These are phyloP conservation scores for Calocybe cyanea DNA, from an alignment of 768 basidiomycete species.

Conservation along the genomic window DNA sequence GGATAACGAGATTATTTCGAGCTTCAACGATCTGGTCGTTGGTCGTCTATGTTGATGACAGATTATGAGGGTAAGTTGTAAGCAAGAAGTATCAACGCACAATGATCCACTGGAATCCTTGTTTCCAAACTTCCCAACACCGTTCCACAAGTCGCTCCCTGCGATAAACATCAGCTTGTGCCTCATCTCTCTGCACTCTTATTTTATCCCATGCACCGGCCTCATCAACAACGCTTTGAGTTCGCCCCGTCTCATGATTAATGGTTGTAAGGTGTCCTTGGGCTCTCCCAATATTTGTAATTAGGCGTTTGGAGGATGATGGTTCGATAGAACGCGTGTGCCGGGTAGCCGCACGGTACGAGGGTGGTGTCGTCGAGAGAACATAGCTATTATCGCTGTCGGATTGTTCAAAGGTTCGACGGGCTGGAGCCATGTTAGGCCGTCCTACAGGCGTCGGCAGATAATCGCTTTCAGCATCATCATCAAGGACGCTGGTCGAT, in stretches of 20 bases:
- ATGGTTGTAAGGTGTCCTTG: slow-evolving; percentile 1
- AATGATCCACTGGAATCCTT: slow-evolving; percentile 66
- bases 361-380: slow-evolving; percentile 42
- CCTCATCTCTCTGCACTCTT: slow-evolving; percentile 64
- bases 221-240: slow-evolving; percentile 54
- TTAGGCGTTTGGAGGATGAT: slow-evolving; percentile 18
- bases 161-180: slow-evolving; percentile 67
- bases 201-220: slow-evolving; percentile 80
- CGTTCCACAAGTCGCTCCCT: slow-evolving; percentile 60
- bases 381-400: slow-evolving; percentile 27
- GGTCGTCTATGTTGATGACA: slow-evolving; percentile 53
- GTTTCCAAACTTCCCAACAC: slow-evolving; percentile 75
- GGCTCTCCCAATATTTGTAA: slow-evolving; percentile 19
- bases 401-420: slow-evolving; percentile 20
- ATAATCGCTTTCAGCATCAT: slow-evolving; percentile 7
- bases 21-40: slow-evolving; percentile 65
- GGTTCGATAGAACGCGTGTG: slow-evolving; percentile 12
- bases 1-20: slow-evolving; percentile 60
- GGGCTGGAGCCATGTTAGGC: slow-evolving; percentile 4
- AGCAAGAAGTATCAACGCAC: slow-evolving; percentile 39
- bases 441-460: slow-evolving; percentile 9
- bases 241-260: too few species aligned
- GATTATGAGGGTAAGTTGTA: neutral
- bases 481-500: slow-evolving; percentile 5
- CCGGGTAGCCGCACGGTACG: slow-evolving; percentile 42